These are phyloP conservation scores for Rhytidiadelphus loreus DNA, from an alignment of 225 moss, liverwort and hornwort genomes.

Conservation along the genomic window DNA sequence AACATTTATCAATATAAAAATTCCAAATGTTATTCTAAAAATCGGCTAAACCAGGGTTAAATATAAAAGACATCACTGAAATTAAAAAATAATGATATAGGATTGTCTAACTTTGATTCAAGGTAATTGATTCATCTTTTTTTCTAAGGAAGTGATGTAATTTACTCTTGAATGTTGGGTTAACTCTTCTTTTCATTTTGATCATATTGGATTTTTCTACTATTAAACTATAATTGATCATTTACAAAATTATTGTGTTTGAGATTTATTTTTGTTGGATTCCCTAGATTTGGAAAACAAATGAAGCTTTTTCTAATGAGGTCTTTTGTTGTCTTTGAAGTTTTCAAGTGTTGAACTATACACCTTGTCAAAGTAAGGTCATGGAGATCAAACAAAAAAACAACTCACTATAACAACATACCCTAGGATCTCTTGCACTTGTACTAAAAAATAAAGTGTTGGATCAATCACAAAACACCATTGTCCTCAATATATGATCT, in stretches of 20 bases:
- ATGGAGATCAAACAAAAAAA: background rate
- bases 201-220: background rate
- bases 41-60: rapidly evolving
- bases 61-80: rapidly evolving
- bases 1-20: background rate
- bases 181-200: background rate
- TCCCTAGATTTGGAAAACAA: conserved; percentile 30
- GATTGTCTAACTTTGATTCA: conserved; percentile 52
- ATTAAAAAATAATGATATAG: too few species aligned
- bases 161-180: background rate
- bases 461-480: background rate
- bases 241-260: background rate
- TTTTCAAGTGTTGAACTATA: background rate
- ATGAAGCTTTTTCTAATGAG: conserved; percentile 42
- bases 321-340: conserved; percentile 42
- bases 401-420: too few species aligned
- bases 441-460: background rate
- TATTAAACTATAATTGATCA: background rate
- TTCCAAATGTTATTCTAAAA: background rate
- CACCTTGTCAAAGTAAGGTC: rapidly evolving
- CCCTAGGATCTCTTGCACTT: rapidly evolving
- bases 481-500: background rate
- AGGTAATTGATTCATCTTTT: conserved; percentile 18
- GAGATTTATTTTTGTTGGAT: background rate
- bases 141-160: background rate